A percentile compares a stretch with the other conserved stretches of the same genome.
These are phyloP conservation scores for Tanacetum coccineum DNA, from an alignment of 129 eudicot species.

Conservation along the genomic window DNA sequence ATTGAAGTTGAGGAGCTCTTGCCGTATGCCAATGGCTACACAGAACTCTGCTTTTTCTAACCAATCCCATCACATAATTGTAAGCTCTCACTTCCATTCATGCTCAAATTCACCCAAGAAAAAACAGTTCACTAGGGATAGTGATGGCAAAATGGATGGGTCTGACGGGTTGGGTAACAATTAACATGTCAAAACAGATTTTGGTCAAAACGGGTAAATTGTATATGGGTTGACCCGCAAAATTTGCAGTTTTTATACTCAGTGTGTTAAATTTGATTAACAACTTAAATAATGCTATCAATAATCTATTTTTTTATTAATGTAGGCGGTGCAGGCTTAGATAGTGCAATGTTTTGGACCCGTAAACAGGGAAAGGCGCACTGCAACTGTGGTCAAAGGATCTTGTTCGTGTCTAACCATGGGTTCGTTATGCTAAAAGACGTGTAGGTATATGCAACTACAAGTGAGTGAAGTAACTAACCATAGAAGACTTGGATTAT, in stretches of 20 bases:
- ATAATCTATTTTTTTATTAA: background rate
- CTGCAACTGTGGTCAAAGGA: background rate
- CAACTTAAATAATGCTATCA: background rate
- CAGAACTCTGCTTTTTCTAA: constrained; percentile 92
- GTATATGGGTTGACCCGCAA: background rate
- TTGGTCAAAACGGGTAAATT: background rate
- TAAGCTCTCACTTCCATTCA: constrained; percentile 21
- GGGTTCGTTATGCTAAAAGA: background rate
- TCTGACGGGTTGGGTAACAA: background rate
- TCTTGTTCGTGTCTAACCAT: background rate
- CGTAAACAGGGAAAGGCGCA: constrained; percentile 4
- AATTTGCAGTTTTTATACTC: background rate
- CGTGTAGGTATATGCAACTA: constrained; percentile 23
- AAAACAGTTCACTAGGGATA: background rate
- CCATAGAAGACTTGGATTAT: constrained; percentile 1
- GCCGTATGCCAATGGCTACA: constrained; percentile 84
- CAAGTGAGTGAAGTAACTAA: constrained; percentile 14
- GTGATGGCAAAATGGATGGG: background rate
- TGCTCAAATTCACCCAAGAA: background rate
- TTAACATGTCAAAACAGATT: background rate
- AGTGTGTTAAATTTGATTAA: background rate
- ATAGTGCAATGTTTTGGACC: background rate
- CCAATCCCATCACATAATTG: constrained; percentile 15
- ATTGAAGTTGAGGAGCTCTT: constrained; percentile 81
- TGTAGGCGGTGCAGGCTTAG: background rate